These are phyloP conservation scores for Hypericum androsaemum DNA, from an alignment of 345 rosid species.

Conservation along the genomic window DNA sequence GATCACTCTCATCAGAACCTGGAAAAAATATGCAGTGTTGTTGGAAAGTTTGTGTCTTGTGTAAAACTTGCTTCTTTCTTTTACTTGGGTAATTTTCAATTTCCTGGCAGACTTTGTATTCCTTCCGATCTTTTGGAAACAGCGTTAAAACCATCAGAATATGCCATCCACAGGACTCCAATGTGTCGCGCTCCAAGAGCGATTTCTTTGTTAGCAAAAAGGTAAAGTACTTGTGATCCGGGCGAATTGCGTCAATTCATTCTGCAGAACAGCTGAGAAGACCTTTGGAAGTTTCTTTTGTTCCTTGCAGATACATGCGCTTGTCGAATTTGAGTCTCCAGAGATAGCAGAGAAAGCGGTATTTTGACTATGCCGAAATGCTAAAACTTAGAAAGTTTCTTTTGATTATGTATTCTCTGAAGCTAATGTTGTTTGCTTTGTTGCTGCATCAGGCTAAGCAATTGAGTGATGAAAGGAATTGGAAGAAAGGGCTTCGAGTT, in stretches of 20 bases:
- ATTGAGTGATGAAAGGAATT: slow-evolving; percentile 82
- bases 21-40: slow-evolving; percentile 70
- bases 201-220: slow-evolving; percentile 70
- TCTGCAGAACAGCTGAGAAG: not conserved
- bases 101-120: not conserved
- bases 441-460: slow-evolving; percentile 48
- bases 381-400: not conserved
- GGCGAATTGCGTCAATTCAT: not conserved
- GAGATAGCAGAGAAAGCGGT: slow-evolving; percentile 84
- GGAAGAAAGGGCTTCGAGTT: slow-evolving; percentile 97
- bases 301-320: slow-evolving; percentile 66
- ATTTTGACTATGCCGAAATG: slow-evolving; percentile 11
- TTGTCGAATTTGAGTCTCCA: slow-evolving; percentile 66
- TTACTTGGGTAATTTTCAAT: too few relatives aligned
- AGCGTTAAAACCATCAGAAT: slow-evolving; percentile 82
- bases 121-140: slow-evolving; percentile 5
- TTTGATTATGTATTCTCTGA: not conserved
- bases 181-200: slow-evolving; percentile 50
- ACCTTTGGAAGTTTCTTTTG: slow-evolving; percentile 1
- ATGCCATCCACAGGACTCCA: slow-evolving; percentile 88
- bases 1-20: slow-evolving; percentile 95
- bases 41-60: slow-evolving; percentile 48
- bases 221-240: slow-evolving; percentile 29
- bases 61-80: not conserved
- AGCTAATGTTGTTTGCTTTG: slow-evolving; percentile 4